Evolutionary conservation across 1,139 yeast genomes (phyloP).

Genomic region (Scheffersomyces illinoinensis): DNA sequence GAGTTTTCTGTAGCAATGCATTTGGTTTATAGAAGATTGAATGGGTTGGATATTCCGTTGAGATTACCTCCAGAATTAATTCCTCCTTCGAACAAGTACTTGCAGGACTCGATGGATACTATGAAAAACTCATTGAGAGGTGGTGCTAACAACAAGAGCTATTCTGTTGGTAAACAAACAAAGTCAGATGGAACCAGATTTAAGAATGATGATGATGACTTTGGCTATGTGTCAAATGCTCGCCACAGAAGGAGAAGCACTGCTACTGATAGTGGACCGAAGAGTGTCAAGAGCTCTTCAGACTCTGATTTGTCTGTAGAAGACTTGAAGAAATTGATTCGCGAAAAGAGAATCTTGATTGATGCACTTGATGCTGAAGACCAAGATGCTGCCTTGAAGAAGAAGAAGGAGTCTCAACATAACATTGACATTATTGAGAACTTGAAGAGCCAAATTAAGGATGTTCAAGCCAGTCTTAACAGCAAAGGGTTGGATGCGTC

Average conservation of each 20-base stretch:
- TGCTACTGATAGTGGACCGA: slow-evolving; percentile 8
- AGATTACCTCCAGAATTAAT: slow-evolving; percentile 71
- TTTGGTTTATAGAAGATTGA: slow-evolving; percentile 70
- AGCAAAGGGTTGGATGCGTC: slow-evolving; percentile 30
- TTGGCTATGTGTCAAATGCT: slow-evolving; percentile 66
- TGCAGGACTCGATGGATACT: slow-evolving; percentile 45
- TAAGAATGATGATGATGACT: slow-evolving; percentile 65
- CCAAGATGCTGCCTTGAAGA: slow-evolving; percentile 39
- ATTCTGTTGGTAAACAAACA: slow-evolving; percentile 39
- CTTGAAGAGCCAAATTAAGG: slow-evolving; percentile 61
- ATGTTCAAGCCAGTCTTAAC: slow-evolving; percentile 51
- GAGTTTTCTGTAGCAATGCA: slow-evolving; percentile 87
- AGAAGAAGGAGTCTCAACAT: slow-evolving; percentile 22
- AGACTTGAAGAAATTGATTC: slow-evolving; percentile 61
- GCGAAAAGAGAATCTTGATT: slow-evolving; percentile 68
- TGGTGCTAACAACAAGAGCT: slow-evolving; percentile 32
- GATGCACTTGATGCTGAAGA: slow-evolving; percentile 75
- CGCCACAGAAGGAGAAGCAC: slow-evolving; percentile 53
- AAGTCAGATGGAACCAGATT: slow-evolving; percentile 59
- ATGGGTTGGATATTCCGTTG: slow-evolving; percentile 73
- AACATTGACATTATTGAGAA: slow-evolving; percentile 56
- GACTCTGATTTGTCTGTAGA: slow-evolving; percentile 40
- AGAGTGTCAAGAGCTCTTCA: slow-evolving; percentile 22
- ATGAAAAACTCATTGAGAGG: slow-evolving; percentile 46
- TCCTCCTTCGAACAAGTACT: slow-evolving; percentile 75